These are phyloP conservation scores for Pestalotiopsis sp. DNA, from an alignment of 2,329 filamentous ascomycete genomes.

Conservation along the genomic window DNA sequence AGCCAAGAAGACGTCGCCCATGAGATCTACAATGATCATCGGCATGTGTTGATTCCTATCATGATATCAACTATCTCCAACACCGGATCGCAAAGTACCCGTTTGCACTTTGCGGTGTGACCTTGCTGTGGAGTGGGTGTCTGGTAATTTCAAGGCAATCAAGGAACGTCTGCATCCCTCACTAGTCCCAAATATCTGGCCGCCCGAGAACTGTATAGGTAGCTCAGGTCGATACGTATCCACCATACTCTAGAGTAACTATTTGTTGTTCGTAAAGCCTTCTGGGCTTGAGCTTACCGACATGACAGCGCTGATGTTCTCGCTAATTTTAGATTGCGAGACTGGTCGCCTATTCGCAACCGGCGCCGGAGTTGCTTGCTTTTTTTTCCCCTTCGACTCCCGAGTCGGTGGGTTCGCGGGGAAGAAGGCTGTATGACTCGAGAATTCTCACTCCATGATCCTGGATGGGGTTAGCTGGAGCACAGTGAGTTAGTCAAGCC, in stretches of 20 bases:
- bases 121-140: background rate
- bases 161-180: background rate
- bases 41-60: background rate
- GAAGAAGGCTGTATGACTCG: background rate
- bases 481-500: background rate
- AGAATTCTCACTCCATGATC: background rate
- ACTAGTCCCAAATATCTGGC: background rate
- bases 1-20: background rate
- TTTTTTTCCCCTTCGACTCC: background rate
- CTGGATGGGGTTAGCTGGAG: background rate
- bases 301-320: background rate
- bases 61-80: background rate
- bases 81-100: background rate
- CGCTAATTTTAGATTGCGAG: background rate
- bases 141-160: background rate
- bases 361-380: background rate
- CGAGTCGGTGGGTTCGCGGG: background rate
- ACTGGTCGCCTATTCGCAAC: background rate
- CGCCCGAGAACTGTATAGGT: background rate
- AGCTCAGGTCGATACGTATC: background rate
- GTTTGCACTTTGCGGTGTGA: background rate
- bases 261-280: background rate
- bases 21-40: background rate
- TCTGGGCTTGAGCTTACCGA: background rate
- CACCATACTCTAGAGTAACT: background rate